Evolutionary conservation across 805 yeast genomes (phyloP), one percentile per base, ranked within the genome.

Genomic region (Ogataea angusta): DNA sequence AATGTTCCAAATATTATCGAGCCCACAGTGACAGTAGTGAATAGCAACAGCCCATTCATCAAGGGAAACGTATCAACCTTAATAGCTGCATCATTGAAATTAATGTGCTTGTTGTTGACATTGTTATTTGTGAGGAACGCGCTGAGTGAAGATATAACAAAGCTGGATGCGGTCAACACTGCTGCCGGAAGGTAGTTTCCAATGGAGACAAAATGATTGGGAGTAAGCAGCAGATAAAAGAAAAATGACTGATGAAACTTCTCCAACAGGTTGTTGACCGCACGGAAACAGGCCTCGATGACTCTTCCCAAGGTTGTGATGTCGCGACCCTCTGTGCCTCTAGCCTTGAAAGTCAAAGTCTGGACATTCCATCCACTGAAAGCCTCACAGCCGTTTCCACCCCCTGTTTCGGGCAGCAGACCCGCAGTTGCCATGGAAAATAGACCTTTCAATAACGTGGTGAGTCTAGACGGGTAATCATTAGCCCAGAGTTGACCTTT

Each of bases 181-280:
- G 95, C 95, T 3, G 91, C 70, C 1, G 98, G 98, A 37, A 93
- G 67, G 59, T 91, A 93, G 14, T 95, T 87, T 4, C 96, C 97
- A 48, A 93, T 90, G 5, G 96, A 87, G 13, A 93, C 95, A 67
- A 93, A 93, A 43, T 74, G 62, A 42, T 73, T 67, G 17, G 97
- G 95, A 0, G 87, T 76, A 36, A 93, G 63, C 64, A 93, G 60
- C 50, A 91, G 71, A 65, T 91, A 93, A 58, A 90, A 93, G 70
- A 93, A 93, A 56, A 89, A 93, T 1, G 96, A 87, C 64, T 93
- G 99, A 63, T 93, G 99, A 64, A 91, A 91, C 60, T 91, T 95
- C 61, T 93, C 99, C 27, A 91, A 69, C 51, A 93, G 70, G 59
- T 93, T 93, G 66, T 93, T 93, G 26, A 93, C 85, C 0, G 96